Evolutionary conservation across 768 basidiomycete species (phyloP).

Genomic region (Tulasnella sp.): DNA sequence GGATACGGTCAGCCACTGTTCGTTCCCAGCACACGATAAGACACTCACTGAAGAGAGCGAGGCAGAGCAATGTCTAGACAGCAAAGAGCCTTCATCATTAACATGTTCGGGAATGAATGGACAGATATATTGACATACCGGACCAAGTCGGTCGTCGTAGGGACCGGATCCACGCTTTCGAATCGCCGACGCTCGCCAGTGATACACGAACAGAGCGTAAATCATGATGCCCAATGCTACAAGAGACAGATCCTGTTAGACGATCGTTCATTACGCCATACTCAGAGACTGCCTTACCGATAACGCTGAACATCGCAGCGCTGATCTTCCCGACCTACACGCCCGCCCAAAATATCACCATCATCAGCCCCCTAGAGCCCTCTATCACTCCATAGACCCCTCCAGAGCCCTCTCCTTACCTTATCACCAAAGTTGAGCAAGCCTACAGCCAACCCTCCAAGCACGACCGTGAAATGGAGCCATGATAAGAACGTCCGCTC

Average conservation of each 20-base stretch:
- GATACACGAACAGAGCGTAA: constrained; percentile 92
- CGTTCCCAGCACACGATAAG: constrained; percentile 11
- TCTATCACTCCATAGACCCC: background rate
- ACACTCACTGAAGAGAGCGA: constrained; percentile 67
- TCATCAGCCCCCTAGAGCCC: background rate
- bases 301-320: constrained; percentile 92
- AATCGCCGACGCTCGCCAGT: constrained; percentile 94
- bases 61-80: constrained; percentile 71
- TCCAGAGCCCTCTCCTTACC: constrained; percentile 44
- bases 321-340: constrained; percentile 86
- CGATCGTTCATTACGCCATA: background rate
- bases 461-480: constrained; percentile 96
- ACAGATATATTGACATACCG: constrained; percentile 55
- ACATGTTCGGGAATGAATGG: constrained; percentile 22
- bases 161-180: constrained; percentile 87
- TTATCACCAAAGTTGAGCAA: constrained; percentile 97
- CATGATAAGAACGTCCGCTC: constrained; percentile 94
- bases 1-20: constrained; percentile 22
- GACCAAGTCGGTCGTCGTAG: constrained; percentile 93
- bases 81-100: constrained; percentile 30
- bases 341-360: background rate
- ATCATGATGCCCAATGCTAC: constrained; percentile 95
- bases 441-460: constrained; percentile 93
- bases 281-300: constrained; percentile 55
- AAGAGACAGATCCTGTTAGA: background rate